Evolutionary conservation across 2,329 filamentous ascomycete species (phyloP).

Genomic region (Sordariomycetes sp.): DNA sequence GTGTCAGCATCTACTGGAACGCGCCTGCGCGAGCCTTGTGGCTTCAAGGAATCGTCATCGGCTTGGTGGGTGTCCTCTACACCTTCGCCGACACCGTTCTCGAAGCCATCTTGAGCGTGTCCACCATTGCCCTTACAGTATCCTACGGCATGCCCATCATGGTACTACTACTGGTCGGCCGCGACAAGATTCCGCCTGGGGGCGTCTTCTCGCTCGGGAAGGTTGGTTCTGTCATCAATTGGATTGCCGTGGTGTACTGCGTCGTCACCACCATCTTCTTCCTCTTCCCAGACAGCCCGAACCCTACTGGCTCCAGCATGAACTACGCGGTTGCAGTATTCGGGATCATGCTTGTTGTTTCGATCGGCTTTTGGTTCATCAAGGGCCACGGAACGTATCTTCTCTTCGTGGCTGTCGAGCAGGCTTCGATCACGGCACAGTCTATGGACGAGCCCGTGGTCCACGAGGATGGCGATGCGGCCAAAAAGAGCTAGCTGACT

Average conservation of each 20-base stretch:
- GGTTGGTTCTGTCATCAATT: slow-evolving; percentile 23
- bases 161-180: slow-evolving; percentile 29
- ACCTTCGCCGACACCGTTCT: slow-evolving; percentile 36
- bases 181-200: slow-evolving; percentile 31
- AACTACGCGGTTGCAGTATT: slow-evolving; percentile 39
- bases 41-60: slow-evolving; percentile 25
- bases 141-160: slow-evolving; percentile 28
- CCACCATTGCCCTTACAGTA: slow-evolving; percentile 36
- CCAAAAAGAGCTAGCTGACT: neutral
- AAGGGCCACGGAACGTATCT: slow-evolving; percentile 27
- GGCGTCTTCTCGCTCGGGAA: slow-evolving; percentile 27
- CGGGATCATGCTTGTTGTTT: slow-evolving; percentile 33
- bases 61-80: slow-evolving; percentile 33
- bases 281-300: slow-evolving; percentile 30
- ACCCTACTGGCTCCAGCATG: slow-evolving; percentile 30
- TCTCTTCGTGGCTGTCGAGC: slow-evolving; percentile 12
- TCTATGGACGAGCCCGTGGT: slow-evolving; percentile 7
- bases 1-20: slow-evolving; percentile 27
- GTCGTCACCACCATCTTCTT: slow-evolving; percentile 34
- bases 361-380: slow-evolving; percentile 31
- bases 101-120: slow-evolving; percentile 36
- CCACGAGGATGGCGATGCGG: neutral
- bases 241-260: slow-evolving; percentile 33
- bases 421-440: neutral
- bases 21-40: slow-evolving; percentile 34